Evolutionary conservation across 169 alveolate genomes (phyloP).

Genomic region (Plasmodium inui): DNA sequence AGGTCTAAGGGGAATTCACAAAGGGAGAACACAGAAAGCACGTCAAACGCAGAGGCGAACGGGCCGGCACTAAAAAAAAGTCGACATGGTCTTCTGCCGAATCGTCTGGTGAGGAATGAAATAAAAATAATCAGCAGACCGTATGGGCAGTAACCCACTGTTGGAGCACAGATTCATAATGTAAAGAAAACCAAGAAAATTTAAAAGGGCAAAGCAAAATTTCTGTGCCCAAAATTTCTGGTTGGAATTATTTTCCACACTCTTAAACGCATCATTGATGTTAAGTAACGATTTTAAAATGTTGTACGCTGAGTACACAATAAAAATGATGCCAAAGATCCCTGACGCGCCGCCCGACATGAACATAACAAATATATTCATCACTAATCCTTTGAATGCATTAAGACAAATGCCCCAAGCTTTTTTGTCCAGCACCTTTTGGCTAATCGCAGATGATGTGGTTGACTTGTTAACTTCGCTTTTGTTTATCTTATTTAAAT

Average conservation of each 20-base stretch:
- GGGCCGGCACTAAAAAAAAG: conserved; percentile 1
- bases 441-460: background rate
- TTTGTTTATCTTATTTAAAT: conserved; percentile 43
- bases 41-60: background rate
- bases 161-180: conserved; percentile 68
- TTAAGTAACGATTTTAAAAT: conserved; percentile 65
- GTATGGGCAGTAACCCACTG: conserved; percentile 58
- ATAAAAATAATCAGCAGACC: conserved; percentile 71
- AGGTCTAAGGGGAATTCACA: background rate
- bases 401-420: conserved; percentile 68
- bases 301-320: conserved; percentile 53
- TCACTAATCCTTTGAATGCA: conserved; percentile 56
- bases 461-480: conserved; percentile 32
- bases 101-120: conserved; percentile 58
- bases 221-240: conserved; percentile 45
- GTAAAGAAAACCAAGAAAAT: conserved; percentile 37
- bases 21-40: background rate
- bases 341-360: conserved; percentile 77
- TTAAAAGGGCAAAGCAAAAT: conserved; percentile 38
- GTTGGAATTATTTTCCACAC: conserved; percentile 42
- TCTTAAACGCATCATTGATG: conserved; percentile 60
- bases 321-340: conserved; percentile 66
- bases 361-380: conserved; percentile 74
- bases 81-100: conserved; percentile 52
- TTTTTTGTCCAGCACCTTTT: conserved; percentile 22